Conservation (phyloP, 345 rosid species). For the Streptanthus diversifolius region DNA sequence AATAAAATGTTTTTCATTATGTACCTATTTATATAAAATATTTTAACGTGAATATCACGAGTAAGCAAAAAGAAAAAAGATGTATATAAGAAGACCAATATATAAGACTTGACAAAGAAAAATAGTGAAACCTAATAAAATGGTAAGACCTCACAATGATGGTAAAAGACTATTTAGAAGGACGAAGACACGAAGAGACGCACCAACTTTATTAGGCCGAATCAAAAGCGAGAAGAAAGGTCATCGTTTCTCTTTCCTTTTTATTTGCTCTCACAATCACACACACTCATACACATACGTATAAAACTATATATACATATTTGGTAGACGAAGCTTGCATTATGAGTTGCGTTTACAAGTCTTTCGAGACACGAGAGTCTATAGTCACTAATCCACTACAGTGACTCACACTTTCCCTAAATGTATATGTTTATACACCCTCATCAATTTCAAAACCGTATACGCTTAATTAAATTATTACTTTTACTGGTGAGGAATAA, state of each 20-base stretch:
- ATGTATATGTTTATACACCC: background rate
- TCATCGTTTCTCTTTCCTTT: conserved; percentile 15
- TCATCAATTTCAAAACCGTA: background rate
- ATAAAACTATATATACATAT: background rate
- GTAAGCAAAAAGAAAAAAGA: background rate
- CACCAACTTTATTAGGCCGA: conserved; percentile 35
- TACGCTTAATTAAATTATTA: background rate
- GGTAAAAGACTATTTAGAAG: conserved; percentile 22
- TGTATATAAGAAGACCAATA: background rate
- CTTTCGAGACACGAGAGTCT: background rate
- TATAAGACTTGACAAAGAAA: background rate
- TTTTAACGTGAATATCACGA: background rate
- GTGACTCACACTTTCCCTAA: conserved; percentile 5
- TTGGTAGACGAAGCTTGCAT: conserved; percentile 16
- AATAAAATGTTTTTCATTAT: background rate
- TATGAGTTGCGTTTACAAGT: conserved; percentile 34
- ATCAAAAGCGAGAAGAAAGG: conserved; percentile 28
- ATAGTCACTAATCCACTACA: conserved; percentile 21
- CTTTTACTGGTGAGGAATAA: background rate
- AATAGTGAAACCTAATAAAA: conserved; percentile 14
- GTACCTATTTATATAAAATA: background rate
- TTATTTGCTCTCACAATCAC: conserved; percentile 24
- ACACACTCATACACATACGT: background rate
- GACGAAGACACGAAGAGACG: conserved; percentile 33
- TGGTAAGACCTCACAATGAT: conserved; percentile 23